Evolutionary conservation across 306 rosid genomes (phyloP).

Genomic region (Quercus glauca): DNA sequence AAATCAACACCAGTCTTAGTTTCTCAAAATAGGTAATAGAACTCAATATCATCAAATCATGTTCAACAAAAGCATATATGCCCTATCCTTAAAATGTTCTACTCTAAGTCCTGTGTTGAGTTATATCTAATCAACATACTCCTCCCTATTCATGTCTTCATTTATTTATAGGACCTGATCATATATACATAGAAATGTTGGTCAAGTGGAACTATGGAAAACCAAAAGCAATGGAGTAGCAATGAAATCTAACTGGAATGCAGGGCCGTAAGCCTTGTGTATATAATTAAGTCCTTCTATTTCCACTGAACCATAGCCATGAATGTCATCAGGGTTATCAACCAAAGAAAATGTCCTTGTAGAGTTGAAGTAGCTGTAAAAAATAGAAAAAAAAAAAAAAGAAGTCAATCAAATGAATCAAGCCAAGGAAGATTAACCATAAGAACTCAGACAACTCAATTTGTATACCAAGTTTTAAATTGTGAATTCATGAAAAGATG

Average conservation of each 20-base stretch:
- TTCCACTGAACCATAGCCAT: constrained; percentile 25
- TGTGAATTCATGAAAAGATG: background rate
- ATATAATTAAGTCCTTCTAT: constrained; percentile 9
- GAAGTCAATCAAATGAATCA: too few species aligned
- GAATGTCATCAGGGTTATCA: constrained; percentile 25
- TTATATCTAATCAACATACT: background rate
- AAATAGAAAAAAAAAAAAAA: too few species aligned
- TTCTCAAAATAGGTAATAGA: background rate
- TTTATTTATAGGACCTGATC: background rate
- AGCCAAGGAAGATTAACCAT: background rate
- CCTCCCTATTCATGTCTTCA: background rate
- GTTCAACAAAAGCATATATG: background rate
- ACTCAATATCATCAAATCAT: background rate
- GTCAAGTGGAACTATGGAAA: background rate
- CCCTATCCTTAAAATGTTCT: background rate
- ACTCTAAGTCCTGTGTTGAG: background rate
- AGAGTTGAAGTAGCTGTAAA: constrained; percentile 42
- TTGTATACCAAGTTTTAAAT: background rate
- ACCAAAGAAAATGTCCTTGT: constrained; percentile 34
- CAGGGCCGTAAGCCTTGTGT: background rate
- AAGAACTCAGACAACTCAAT: background rate
- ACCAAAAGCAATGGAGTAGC: background rate
- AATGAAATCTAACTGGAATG: background rate
- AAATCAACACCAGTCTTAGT: background rate
- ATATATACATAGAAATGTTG: background rate